Evolutionary conservation across 1,139 yeast genomes (phyloP).

Genomic region (Geotrichum histeridarum): DNA sequence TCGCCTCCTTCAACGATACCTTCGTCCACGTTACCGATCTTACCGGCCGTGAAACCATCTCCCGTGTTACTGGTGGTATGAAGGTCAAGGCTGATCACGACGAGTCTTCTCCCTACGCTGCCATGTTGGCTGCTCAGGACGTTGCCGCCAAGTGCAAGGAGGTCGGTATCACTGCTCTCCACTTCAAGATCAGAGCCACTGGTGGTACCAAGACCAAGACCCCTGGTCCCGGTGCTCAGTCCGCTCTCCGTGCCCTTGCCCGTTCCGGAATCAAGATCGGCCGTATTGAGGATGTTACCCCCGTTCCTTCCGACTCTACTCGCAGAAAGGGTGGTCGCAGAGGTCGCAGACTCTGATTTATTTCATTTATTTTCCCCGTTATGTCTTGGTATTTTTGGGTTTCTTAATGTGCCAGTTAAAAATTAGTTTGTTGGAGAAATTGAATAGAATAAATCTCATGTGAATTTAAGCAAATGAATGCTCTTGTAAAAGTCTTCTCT

Average conservation of each 20-base stretch:
- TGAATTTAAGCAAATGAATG: too few relatives aligned
- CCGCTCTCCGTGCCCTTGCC: slow-evolving; percentile 99
- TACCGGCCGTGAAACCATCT: slow-evolving; percentile 99
- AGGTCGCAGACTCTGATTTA: slow-evolving; percentile 86
- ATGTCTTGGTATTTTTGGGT: background rate
- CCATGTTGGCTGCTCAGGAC: slow-evolving; percentile 99
- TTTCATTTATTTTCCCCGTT: background rate
- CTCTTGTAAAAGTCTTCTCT: too few relatives aligned
- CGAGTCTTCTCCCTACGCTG: slow-evolving; percentile 99
- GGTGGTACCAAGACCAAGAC: slow-evolving; percentile 99
- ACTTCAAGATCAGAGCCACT: slow-evolving; percentile 99
- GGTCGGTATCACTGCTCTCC: slow-evolving; percentile 99
- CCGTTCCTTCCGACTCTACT: slow-evolving; percentile 99
- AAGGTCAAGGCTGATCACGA: slow-evolving; percentile 99
- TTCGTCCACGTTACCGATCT: slow-evolving; percentile 99
- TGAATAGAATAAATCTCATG: background rate
- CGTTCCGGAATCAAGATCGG: slow-evolving; percentile 99
- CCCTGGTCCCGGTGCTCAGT: slow-evolving; percentile 99
- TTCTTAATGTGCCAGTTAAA: background rate
- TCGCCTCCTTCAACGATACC: slow-evolving; percentile 98
- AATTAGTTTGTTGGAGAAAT: slow-evolving; percentile 6
- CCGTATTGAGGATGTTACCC: slow-evolving; percentile 99
- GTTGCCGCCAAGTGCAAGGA: slow-evolving; percentile 99
- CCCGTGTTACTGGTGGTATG: slow-evolving; percentile 99
- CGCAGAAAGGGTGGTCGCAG: slow-evolving; percentile 99